Evolutionary conservation across 2,329 filamentous ascomycete species (phyloP), one percentile per base, ranked within the genome.

Genomic region (Neonectria coccinea): DNA sequence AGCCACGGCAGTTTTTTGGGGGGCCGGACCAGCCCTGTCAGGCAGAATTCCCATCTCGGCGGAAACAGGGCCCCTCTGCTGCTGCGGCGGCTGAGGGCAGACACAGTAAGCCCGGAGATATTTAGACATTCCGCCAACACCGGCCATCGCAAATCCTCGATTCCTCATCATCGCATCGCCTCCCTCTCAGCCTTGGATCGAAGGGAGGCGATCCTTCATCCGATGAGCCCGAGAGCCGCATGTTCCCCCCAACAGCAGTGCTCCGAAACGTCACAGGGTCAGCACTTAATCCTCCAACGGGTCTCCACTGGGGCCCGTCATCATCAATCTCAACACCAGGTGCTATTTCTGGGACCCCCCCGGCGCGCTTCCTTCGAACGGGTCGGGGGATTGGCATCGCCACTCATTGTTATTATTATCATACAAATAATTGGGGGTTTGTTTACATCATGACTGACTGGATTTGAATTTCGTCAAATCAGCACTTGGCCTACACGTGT

Each of bases 221-320:
- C 67, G 66, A 58, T 56, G 56, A 51, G 52, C 45, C 63, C 33
- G 47, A 33, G 31, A 60, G 42, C 62, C 51, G 36, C 45, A 51
- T 44, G 20, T n/a, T n/a, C 36, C 18, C 25, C 36, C 52, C 36
- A 36, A 50, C 48, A 53, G 50, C 41, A 44, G 36, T 36, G 33
- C 42, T 54, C 54, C 50, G 59, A 67, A 65, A 69, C 63, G 67
- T 65, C 57, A 50, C 64, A 62, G 59, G 42, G 67, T 72, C 66
- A 73, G 66, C 69, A 73, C 70, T 73, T 65, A 72, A 72, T 73
- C 66, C 69, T 36, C 59, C 52, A 58, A 58, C 45, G 45, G 64
- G 52, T 56, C 53, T 22, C 25, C 61, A 59, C 59, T 53, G 47
- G 63, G 42, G 62, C 48, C 56, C 59, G 18, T 62, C 64, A 56